Evolutionary conservation across 805 yeast species (phyloP).

Genomic region (Candida manassasensis): DNA sequence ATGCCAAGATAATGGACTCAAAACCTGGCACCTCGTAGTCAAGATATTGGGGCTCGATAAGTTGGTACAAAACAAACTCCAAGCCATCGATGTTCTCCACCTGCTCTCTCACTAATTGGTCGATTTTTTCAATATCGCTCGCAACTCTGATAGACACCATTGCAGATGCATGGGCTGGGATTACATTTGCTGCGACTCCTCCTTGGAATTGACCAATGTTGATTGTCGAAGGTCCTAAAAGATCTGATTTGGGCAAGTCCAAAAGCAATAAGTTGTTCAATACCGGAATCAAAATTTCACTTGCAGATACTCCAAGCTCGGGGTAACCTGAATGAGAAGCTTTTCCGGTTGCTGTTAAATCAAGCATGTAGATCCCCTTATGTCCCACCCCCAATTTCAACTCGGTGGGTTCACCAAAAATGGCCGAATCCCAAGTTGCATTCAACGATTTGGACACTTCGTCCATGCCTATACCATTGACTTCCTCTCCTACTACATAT

Average conservation of each 20-base stretch:
- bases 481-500: conserved; percentile 70
- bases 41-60: conserved; percentile 40
- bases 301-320: conserved; percentile 60
- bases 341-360: conserved; percentile 46
- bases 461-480: conserved; percentile 61
- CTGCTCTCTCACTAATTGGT: conserved; percentile 28
- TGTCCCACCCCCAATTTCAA: conserved; percentile 65
- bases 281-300: conserved; percentile 48
- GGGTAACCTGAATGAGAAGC: conserved; percentile 72
- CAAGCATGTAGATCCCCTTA: conserved; percentile 49
- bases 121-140: conserved; percentile 36
- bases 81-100: conserved; percentile 25
- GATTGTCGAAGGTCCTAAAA: conserved; percentile 57
- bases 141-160: conserved; percentile 51
- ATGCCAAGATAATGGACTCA: conserved; percentile 46
- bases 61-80: conserved; percentile 11
- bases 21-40: conserved; percentile 65
- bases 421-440: conserved; percentile 52
- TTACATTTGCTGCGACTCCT: conserved; percentile 64
- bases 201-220: conserved; percentile 56
- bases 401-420: conserved; percentile 77
- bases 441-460: conserved; percentile 36
- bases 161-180: conserved; percentile 56
- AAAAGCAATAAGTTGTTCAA: conserved; percentile 41
- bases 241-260: conserved; percentile 45